A percentile compares a stretch with the other conserved stretches of the same genome.
Evolutionary conservation across 352 stramenopile genomes (phyloP).

Genomic region (Phytophthora idaei): DNA sequence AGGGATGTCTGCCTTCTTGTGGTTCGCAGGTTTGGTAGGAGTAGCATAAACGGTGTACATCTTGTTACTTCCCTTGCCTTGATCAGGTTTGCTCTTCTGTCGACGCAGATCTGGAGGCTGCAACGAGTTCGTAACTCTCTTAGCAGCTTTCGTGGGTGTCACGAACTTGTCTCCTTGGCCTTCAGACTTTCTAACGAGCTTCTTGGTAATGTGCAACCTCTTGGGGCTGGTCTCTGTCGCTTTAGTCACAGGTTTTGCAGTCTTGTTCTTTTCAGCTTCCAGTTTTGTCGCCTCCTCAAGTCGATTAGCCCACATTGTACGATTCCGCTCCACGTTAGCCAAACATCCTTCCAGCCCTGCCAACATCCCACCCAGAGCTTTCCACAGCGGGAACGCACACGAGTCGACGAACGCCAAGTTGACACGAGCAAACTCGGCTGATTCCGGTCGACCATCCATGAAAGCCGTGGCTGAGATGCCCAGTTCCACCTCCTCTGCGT

Average conservation of each 20-base stretch:
- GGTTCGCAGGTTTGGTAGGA: slow-evolving; percentile 3
- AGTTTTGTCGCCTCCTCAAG: slow-evolving; percentile 33
- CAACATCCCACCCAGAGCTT: slow-evolving; percentile 67
- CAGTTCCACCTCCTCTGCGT: slow-evolving; percentile 68
- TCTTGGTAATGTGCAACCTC: slow-evolving; percentile 22
- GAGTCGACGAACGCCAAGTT: slow-evolving; percentile 87
- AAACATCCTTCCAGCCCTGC: slow-evolving; percentile 64
- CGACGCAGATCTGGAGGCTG: slow-evolving; percentile 5
- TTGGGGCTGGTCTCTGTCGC: slow-evolving; percentile 3
- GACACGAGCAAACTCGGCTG: slow-evolving; percentile 69
- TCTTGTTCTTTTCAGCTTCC: slow-evolving; percentile 18
- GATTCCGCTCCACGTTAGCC: slow-evolving; percentile 71
- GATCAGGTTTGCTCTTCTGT: neutral
- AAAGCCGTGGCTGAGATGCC: slow-evolving; percentile 74
- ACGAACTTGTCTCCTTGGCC: slow-evolving; percentile 3
- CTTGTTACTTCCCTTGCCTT: neutral
- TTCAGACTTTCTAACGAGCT: slow-evolving; percentile 1
- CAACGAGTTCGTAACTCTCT: slow-evolving; percentile 3
- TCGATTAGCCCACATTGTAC: slow-evolving; percentile 59
- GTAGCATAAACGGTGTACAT: slow-evolving; percentile 13
- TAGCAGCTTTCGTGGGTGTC: slow-evolving; percentile 20
- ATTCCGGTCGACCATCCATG: slow-evolving; percentile 72
- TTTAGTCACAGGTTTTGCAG: neutral
- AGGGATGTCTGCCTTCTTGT: slow-evolving; percentile 10
- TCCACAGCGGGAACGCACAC: slow-evolving; percentile 86